Evolutionary conservation across 2,329 filamentous ascomycete genomes (phyloP).

Genomic region (Kalaharituber pfeilii): DNA sequence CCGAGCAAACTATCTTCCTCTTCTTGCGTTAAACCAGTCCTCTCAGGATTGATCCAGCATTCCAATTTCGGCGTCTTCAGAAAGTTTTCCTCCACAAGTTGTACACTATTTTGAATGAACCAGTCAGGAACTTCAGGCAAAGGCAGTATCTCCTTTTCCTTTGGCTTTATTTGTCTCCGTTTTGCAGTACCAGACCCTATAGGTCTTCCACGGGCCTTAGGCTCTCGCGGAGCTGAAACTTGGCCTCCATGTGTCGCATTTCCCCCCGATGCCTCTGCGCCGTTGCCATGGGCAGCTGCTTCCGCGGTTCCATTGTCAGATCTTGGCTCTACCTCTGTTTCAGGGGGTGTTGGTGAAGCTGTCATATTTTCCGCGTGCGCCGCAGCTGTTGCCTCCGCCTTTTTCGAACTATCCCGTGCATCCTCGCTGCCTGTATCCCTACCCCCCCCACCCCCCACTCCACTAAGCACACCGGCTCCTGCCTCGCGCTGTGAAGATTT

Average conservation of each 20-base stretch:
- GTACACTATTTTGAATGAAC: constrained; percentile 39
- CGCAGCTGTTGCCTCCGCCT: background rate
- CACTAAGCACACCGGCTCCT: background rate
- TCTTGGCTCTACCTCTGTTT: background rate
- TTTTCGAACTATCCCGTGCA: background rate
- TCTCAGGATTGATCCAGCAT: constrained; percentile 11
- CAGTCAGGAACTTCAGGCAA: constrained; percentile 37
- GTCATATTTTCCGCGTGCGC: background rate
- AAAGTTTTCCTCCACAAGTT: constrained; percentile 26
- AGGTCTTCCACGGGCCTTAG: background rate
- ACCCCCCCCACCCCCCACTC: constrained; percentile 18
- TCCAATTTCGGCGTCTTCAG: constrained; percentile 3
- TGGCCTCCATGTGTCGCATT: background rate
- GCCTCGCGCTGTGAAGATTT: background rate
- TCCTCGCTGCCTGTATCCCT: background rate
- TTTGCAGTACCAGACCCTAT: constrained; percentile 19
- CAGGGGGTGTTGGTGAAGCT: background rate
- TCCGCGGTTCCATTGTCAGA: background rate
- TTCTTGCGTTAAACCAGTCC: constrained; percentile 15
- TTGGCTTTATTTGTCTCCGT: constrained; percentile 10
- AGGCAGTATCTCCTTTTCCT: constrained; percentile 12
- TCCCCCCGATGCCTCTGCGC: too few species aligned
- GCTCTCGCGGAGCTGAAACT: background rate
- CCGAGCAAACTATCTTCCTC: too few species aligned
- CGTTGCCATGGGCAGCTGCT: background rate